Conservation (phyloP, 1,284 basidiomycete genomes). For the Puccinia brachypodii region DNA sequence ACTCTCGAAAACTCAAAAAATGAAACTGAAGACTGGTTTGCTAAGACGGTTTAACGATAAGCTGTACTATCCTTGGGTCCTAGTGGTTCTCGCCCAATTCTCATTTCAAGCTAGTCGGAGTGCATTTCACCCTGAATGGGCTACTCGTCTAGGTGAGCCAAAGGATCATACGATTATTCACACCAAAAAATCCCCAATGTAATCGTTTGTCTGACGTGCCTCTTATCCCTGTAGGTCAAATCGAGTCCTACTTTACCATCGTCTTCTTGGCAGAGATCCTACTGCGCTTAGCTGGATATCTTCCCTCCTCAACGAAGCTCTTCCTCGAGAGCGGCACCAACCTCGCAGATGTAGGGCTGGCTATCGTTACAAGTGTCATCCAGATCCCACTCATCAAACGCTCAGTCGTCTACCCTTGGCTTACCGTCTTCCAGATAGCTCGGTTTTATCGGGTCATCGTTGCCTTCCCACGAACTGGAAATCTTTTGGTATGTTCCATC, state of each 20-base stretch:
- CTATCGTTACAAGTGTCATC: constrained; percentile 74
- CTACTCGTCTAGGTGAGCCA: constrained; percentile 55
- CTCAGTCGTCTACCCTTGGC: constrained; percentile 79
- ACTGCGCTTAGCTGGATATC: constrained; percentile 69
- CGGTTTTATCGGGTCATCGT: constrained; percentile 93
- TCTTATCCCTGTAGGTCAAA: constrained; percentile 59
- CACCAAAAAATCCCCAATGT: neutral
- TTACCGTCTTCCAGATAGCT: constrained; percentile 82
- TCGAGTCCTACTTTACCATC: constrained; percentile 77
- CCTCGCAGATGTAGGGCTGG: constrained; percentile 77
- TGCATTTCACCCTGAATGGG: constrained; percentile 62
- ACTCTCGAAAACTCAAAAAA: constrained; percentile 5
- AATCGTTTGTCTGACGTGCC: neutral
- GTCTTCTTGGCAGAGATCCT: constrained; percentile 87
- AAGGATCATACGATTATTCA: neutral
- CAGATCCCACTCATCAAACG: constrained; percentile 74
- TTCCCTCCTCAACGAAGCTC: constrained; percentile 73
- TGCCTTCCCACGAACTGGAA: constrained; percentile 79
- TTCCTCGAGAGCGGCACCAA: constrained; percentile 73
- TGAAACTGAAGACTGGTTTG: constrained; percentile 53
- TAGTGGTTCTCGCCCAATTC: constrained; percentile 64
- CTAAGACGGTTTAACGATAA: constrained; percentile 30
- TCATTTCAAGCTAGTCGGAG: constrained; percentile 75
- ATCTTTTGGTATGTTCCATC: constrained; percentile 64
- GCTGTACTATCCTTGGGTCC: constrained; percentile 59